A percentile compares a stretch with the other conserved stretches of the same genome.
These are phyloP conservation scores for Xylaria sp. DNA, from an alignment of 2,329 filamentous ascomycete genomes.

Conservation along the genomic window DNA sequence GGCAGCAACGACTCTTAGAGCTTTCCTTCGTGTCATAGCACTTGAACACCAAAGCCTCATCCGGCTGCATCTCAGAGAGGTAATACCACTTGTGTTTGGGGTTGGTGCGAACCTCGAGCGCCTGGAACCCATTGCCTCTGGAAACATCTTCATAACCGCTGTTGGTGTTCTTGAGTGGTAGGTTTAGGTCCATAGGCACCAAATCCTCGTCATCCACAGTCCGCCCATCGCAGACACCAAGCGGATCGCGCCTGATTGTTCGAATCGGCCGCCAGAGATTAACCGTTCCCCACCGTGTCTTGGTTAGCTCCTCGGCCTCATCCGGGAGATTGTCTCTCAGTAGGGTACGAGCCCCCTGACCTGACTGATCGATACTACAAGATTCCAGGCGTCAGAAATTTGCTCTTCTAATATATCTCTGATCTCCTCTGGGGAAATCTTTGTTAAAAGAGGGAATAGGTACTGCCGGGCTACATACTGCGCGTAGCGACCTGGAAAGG, in stretches of 20 bases:
- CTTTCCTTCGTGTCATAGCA: constrained; percentile 22
- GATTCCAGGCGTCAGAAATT: no score
- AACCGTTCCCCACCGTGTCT: constrained; percentile 24
- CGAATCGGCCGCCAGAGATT: constrained; percentile 25
- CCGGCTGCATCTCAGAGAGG: constrained; percentile 19
- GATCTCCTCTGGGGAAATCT: no score
- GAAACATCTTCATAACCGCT: constrained; percentile 18
- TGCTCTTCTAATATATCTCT: no score
- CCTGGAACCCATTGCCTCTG: constrained; percentile 20
- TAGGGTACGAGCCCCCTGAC: constrained; percentile 17
- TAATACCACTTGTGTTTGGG: constrained; percentile 26
- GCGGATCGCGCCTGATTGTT: constrained; percentile 19
- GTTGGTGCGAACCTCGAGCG: constrained; percentile 16
- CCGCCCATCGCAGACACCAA: constrained; percentile 20
- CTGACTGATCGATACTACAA: constrained; percentile 24
- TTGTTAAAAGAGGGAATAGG: no score
- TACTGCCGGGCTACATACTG: no score
- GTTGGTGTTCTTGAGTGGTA: constrained; percentile 15
- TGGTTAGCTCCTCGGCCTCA: constrained; percentile 19
- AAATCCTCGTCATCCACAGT: constrained; percentile 22
- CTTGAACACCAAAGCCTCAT: constrained; percentile 24
- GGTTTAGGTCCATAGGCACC: constrained; percentile 7
- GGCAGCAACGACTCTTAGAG: constrained; percentile 23
- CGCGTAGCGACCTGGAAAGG: constrained; percentile 19
- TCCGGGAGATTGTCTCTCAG: constrained; percentile 9